Evolutionary conservation across 2,329 filamentous ascomycete genomes (phyloP), one percentile per base, ranked within the genome.

Genomic region (Lasiodiplodia theobromae): DNA sequence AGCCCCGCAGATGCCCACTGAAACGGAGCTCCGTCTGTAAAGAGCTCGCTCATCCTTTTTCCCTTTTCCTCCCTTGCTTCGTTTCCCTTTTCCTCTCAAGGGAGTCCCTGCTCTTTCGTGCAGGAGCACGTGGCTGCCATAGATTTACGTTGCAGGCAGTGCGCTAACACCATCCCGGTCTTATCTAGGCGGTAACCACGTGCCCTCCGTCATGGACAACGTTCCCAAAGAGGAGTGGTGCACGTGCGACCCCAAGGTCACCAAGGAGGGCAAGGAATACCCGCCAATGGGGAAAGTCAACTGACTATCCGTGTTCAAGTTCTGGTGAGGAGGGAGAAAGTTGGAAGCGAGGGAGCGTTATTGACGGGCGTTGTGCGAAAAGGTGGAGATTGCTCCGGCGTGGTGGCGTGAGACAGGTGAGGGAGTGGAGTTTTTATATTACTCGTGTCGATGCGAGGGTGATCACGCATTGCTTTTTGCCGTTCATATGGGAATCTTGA

Each of bases 161-260:
- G 51, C 53, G 44, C 57, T 63, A 47, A 47, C 21, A 21, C 38
- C 21, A 44, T 31, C 44, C 23, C n/a, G 4, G 14, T 51, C 28
- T 37, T 37, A 23, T 21, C 16, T 37, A 68, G 66, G 66, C 78
- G 89, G 89, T 71, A 82, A 73, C 70, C 88, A 92, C 80, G 82
- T 91, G 72, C 80, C 86, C 14, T 77, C 77, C 18, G 89, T 92
- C 73, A 87, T 93, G 82, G 86, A 89, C 76, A 74, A 77, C 31
- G 77, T 92, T 53, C 84, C 88, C 4, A 80, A 83, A 44, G 78
- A 82, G 6, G 83, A 92, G 51, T 86, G 89, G 80, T 93, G 91
- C 82, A 82, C 81, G 28, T 93, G 91, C 76, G 82, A 85, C 73
- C 90, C 90, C 34, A 86, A 87, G 75, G 82, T 91, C 71, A 85